Base-by-base conservation (phyloP, 768 basidiomycete species). In the Pisolithus marmoratus region DNA sequence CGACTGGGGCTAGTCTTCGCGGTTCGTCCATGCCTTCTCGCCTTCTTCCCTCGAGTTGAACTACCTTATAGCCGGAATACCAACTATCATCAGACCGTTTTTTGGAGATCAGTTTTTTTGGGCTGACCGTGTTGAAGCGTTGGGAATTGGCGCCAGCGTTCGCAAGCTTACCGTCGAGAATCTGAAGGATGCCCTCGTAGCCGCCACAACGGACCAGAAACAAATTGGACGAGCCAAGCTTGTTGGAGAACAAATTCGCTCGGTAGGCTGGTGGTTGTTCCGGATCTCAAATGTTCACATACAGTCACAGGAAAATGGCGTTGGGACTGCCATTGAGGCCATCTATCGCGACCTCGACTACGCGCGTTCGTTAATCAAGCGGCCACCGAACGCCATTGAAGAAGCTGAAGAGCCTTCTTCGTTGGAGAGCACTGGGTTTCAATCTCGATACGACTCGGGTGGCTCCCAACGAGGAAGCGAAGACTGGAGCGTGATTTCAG, bases 91-190 rank as follows among this genome's bases (percentile, higher is more conserved):
- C 65, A 85, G 85, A 56, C 95, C 96, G 0, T 99, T 98, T 79
- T 99, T 98, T 61, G 95, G 96, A 2, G 94, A 97, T 66, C 94
- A 97, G 61, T 91, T 87, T 66, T 95, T 97, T 72, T 98, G 93
- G 93, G 91, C 92, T 3, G 92, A 99, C 68, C 86, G 95, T 26
- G 92, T 97, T n/a, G 93, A 96, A 67, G 92, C 94, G 2, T 78
- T 99, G 38, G 94, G 94, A 36, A 83, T 98, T 46, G 96, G 95
- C 42, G 78, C 84, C 27, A 83, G 87, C 48, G 85, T 99, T 47
- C 82, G 90, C 59, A 95, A 94, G 68, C 74, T 98, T 50, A 93
- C 89, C 11, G 84, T 86, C 14, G 81, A 89, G 15, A 74, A 74
- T 45, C 71, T 99, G 51, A 80, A 85, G 15, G 85, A 90, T 8